Percentiles rank a stretch among this genome's conserved stretches.
These are phyloP conservation scores for Graphiopsis chlorocephala DNA, from an alignment of 2,329 filamentous ascomycete genomes.

Conservation along the genomic window DNA sequence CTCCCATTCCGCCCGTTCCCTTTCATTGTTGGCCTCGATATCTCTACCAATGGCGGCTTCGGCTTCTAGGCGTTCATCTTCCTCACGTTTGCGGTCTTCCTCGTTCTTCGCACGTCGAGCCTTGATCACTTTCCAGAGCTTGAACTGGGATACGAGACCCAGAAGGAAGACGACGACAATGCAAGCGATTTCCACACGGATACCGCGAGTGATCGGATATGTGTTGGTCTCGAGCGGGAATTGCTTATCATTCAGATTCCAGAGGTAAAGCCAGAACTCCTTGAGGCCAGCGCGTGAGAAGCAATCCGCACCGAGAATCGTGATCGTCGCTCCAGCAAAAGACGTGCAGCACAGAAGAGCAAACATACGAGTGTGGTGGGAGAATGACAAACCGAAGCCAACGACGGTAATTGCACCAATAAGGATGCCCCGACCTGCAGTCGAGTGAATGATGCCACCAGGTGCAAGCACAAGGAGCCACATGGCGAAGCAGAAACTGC, in stretches of 20 bases:
- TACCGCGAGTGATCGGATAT: slow-evolving; percentile 83
- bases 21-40: slow-evolving; percentile 60
- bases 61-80: slow-evolving; percentile 59
- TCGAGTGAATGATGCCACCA: slow-evolving; percentile 68
- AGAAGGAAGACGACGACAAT: slow-evolving; percentile 71
- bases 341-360: slow-evolving; percentile 73
- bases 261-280: slow-evolving; percentile 94
- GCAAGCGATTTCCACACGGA: slow-evolving; percentile 77
- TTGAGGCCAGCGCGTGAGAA: slow-evolving; percentile 87
- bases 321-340: slow-evolving; percentile 75
- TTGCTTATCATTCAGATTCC: slow-evolving; percentile 73
- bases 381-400: slow-evolving; percentile 74
- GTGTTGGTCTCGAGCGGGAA: slow-evolving; percentile 75
- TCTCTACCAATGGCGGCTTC: slow-evolving; percentile 69
- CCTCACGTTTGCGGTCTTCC: slow-evolving; percentile 48
- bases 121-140: slow-evolving; percentile 77
- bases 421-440: slow-evolving; percentile 66
- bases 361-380: slow-evolving; percentile 72
- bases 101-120: slow-evolving; percentile 49
- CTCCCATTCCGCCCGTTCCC: slow-evolving; percentile 72
- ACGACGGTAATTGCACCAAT: slow-evolving; percentile 69
- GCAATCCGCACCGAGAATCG: slow-evolving; percentile 84
- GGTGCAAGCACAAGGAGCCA: slow-evolving; percentile 79
- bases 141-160: slow-evolving; percentile 80
- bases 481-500: slow-evolving; percentile 83